Evolutionary conservation across 2,329 filamentous ascomycete genomes (phyloP).

Genomic region (Xylariaceae sp.): DNA sequence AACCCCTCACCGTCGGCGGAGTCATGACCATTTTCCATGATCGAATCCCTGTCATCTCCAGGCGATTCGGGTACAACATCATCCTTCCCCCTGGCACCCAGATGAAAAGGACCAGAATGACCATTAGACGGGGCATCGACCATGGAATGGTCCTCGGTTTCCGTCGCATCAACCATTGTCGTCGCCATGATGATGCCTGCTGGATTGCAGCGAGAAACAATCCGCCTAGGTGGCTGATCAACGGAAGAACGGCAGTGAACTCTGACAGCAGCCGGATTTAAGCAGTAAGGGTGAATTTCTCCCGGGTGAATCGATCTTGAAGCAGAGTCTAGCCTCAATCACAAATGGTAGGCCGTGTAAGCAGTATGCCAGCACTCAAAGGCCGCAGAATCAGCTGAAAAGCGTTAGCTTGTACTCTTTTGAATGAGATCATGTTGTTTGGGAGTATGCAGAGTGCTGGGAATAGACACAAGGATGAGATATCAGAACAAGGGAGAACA

Average conservation of each 20-base stretch:
- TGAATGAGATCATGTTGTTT: not conserved
- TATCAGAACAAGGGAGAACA: not conserved
- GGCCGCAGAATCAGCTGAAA: conserved; percentile 12
- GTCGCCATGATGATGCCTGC: conserved; percentile 2
- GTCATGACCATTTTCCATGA: conserved; percentile 31
- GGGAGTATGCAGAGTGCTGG: not conserved
- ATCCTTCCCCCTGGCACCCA: conserved; percentile 18
- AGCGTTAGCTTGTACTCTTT: conserved; percentile 5
- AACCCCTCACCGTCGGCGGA: conserved; percentile 35
- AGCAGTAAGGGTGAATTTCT: not conserved
- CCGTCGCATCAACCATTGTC: conserved; percentile 29
- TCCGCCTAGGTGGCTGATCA: not conserved
- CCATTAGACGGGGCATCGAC: conserved; percentile 39
- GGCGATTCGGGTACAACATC: conserved; percentile 22
- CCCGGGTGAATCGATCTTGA: not conserved
- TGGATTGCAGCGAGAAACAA: not conserved
- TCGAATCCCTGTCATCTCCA: conserved; percentile 34
- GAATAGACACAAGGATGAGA: not conserved
- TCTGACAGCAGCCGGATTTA: not conserved
- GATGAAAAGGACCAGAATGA: conserved; percentile 33
- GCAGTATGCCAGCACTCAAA: conserved; percentile 8
- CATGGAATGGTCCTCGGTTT: conserved; percentile 42
- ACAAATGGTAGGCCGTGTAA: not conserved
- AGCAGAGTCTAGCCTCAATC: not conserved
- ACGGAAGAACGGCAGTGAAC: not conserved